Evolutionary conservation across 2,329 filamentous ascomycete genomes (phyloP).

Genomic region (Thielaviopsis punctulata): DNA sequence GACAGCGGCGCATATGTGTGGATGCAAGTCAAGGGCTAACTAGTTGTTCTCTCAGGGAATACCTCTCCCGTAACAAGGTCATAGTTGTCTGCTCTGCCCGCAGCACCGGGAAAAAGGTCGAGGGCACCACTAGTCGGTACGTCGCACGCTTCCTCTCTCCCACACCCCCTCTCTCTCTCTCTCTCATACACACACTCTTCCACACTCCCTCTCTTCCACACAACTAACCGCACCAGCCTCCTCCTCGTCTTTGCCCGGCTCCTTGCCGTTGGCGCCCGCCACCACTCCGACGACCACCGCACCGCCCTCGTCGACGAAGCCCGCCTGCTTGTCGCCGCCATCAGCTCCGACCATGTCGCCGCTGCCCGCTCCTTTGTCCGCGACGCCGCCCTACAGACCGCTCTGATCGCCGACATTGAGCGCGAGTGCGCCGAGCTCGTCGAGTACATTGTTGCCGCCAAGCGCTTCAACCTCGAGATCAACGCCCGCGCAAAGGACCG

Average conservation of each 20-base stretch:
- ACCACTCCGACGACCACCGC: constrained; percentile 35
- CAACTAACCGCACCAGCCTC: constrained; percentile 20
- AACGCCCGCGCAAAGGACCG: constrained; percentile 67
- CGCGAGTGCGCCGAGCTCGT: constrained; percentile 65
- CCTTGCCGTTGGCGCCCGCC: constrained; percentile 33
- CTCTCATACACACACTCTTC: too few species aligned
- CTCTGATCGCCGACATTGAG: constrained; percentile 50
- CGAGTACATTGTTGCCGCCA: constrained; percentile 51
- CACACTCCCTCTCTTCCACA: background rate
- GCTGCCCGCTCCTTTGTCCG: constrained; percentile 49
- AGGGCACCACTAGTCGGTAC: constrained; percentile 89
- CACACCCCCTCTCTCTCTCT: constrained; percentile 3
- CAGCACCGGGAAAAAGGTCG: constrained; percentile 83
- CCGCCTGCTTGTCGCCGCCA: constrained; percentile 58
- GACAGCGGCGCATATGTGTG: constrained; percentile 1
- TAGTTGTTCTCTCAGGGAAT: constrained; percentile 11
- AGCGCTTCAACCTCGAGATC: constrained; percentile 55
- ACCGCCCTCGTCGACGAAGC: constrained; percentile 44
- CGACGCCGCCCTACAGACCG: constrained; percentile 36
- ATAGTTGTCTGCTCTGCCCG: constrained; percentile 91
- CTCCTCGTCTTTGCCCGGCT: constrained; percentile 43
- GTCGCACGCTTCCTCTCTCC: constrained; percentile 20
- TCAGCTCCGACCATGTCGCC: constrained; percentile 64
- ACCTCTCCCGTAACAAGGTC: constrained; percentile 51
- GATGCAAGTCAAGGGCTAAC: background rate